These are phyloP conservation scores for Desmodesmus armatus DNA, from an alignment of 139 green algal genomes.

Conservation along the genomic window DNA sequence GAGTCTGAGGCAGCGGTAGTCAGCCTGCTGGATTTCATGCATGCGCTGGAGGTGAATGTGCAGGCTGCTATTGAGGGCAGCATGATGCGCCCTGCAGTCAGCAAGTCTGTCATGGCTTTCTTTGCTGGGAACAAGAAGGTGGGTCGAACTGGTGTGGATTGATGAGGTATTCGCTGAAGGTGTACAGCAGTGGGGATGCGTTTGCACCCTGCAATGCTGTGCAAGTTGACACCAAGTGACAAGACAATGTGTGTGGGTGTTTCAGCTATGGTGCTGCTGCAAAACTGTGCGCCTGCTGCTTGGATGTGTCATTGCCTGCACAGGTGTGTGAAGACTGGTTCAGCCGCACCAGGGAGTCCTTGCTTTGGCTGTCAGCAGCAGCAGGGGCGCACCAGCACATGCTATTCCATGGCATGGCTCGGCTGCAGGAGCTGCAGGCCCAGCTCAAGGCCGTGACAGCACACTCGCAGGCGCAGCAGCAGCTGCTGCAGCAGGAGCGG, in stretches of 20 bases:
- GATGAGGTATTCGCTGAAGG: background rate
- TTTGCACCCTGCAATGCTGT: background rate
- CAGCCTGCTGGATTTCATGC: conserved; percentile 56
- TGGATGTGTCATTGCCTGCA: no score
- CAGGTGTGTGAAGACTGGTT: conserved; percentile 87
- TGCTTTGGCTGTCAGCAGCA: conserved; percentile 53
- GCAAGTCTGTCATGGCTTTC: conserved; percentile 52
- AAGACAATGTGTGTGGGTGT: no score
- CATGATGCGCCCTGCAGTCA: conserved; percentile 8
- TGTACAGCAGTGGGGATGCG: background rate
- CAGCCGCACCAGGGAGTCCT: conserved; percentile 52
- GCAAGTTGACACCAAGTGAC: no score
- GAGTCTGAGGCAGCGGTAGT: conserved; percentile 11
- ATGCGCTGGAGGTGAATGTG: conserved; percentile 54
- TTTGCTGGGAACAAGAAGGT: conserved; percentile 69
- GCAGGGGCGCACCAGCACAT: conserved; percentile 48
- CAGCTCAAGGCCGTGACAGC: conserved; percentile 33
- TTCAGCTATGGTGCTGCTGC: background rate
- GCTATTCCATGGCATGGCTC: conserved; percentile 43
- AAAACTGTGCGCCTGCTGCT: no score
- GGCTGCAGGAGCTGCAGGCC: conserved; percentile 43
- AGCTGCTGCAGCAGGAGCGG: conserved; percentile 41
- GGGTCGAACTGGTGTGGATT: background rate
- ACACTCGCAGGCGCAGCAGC: conserved; percentile 1
- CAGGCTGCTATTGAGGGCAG: conserved; percentile 52